Evolutionary conservation across 305 asterid genomes (phyloP).

Genomic region (Fraxinus sp.): DNA sequence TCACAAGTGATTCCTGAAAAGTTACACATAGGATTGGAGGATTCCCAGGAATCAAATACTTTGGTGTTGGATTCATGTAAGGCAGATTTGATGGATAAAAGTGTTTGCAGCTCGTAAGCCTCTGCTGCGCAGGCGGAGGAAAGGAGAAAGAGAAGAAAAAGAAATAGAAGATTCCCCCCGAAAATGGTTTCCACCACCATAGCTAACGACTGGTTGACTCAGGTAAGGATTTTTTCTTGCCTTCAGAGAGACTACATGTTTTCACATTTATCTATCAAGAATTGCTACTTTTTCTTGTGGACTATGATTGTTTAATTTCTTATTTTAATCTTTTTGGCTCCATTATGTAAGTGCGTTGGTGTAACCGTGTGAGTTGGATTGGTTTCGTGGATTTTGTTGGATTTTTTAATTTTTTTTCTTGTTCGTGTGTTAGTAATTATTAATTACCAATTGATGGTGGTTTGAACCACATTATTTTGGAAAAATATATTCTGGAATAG

Average conservation of each 20-base stretch:
- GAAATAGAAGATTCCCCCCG: neutral
- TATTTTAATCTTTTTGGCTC: neutral
- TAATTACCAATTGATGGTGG: neutral
- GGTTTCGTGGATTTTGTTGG: neutral
- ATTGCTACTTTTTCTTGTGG: neutral
- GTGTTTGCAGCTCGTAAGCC: conserved; percentile 31
- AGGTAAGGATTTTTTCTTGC: neutral
- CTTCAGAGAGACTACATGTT: neutral
- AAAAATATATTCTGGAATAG: too few species aligned
- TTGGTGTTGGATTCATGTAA: conserved; percentile 21
- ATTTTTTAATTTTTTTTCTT: neutral
- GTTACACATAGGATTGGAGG: conserved; percentile 22
- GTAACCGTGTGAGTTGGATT: neutral
- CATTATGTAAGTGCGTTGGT: neutral
- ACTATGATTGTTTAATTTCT: neutral
- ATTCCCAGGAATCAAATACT: conserved; percentile 38
- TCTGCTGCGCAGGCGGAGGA: neutral
- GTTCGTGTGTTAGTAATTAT: neutral
- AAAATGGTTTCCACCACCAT: conserved; percentile 22
- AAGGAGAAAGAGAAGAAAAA: neutral
- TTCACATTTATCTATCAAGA: neutral
- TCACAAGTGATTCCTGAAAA: conserved; percentile 35
- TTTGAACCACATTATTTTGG: too few species aligned
- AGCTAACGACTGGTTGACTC: neutral
- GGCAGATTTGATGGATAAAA: conserved; percentile 32